Percentiles rank a stretch among this genome's conserved stretches.
Conservation (phyloP, 148 eudicot species). For the Chenopodium berlandieri region DNA sequence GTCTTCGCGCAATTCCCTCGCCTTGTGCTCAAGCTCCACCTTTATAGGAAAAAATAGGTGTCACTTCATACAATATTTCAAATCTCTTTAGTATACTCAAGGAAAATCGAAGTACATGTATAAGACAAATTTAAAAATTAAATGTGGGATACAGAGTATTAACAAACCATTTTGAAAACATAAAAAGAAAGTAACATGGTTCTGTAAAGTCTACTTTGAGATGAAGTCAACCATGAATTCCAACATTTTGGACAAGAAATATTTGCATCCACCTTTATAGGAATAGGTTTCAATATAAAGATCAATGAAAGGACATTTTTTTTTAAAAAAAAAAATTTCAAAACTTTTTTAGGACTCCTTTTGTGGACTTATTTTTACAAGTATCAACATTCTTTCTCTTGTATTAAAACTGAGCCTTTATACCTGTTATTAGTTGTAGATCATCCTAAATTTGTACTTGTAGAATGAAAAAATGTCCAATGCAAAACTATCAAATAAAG, state of each 20-base stretch:
- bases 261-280: not conserved
- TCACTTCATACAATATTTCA: not conserved
- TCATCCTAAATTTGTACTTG: not conserved
- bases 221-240: not conserved
- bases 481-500: not conserved
- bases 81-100: not conserved
- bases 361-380: not conserved
- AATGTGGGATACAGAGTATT: not conserved
- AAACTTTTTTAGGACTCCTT: not conserved
- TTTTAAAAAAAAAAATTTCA: not conserved
- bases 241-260: not conserved
- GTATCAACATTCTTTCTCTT: not conserved
- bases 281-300: not conserved
- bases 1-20: slow-evolving; percentile 30
- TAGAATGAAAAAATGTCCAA: not conserved
- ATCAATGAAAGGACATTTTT: not conserved
- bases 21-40: slow-evolving; percentile 36
- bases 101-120: not conserved
- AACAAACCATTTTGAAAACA: not conserved
- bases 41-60: not conserved
- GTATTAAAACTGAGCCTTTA: not conserved
- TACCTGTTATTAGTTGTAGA: not conserved
- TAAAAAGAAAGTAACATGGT: not conserved
- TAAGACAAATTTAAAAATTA: not conserved
- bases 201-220: not conserved